A percentile compares a stretch with the other conserved stretches of the same genome.
Evolutionary conservation across 352 stramenopile species (phyloP).

Genomic region (Pythium dissotocum): DNA sequence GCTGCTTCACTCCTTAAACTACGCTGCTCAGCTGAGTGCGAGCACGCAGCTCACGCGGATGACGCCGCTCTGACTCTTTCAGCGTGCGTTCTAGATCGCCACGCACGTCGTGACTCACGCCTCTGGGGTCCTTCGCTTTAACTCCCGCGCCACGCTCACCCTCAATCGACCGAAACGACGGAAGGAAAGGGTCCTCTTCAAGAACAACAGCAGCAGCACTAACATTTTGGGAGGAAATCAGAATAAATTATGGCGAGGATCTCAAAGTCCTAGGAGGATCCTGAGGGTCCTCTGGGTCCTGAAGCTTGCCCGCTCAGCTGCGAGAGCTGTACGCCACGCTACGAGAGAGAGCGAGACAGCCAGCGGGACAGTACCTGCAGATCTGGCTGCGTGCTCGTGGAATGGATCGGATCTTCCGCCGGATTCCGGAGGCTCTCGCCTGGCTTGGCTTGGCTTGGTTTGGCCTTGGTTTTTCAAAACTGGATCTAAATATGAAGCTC

Average conservation of each 20-base stretch:
- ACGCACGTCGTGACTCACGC: conserved; percentile 2
- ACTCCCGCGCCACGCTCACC: neutral
- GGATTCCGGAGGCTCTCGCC: neutral
- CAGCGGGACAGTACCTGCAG: neutral
- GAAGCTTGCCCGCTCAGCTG: neutral
- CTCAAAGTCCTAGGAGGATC: neutral
- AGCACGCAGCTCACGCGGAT: neutral
- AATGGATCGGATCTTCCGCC: neutral
- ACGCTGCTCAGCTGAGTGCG: neutral
- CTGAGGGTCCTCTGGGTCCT: neutral
- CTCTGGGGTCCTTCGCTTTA: neutral
- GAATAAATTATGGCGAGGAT: neutral
- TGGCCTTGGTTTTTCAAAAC: neutral
- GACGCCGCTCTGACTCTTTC: neutral
- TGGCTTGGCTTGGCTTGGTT: neutral
- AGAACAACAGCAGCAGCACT: neutral
- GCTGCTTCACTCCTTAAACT: neutral
- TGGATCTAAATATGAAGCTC: neutral
- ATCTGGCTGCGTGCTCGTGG: neutral
- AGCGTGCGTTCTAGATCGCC: neutral
- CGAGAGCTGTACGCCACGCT: neutral
- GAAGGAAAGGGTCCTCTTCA: neutral
- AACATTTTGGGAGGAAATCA: neutral
- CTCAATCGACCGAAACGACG: neutral
- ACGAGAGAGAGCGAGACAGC: neutral